A percentile compares a stretch with the other conserved stretches of the same genome.
phyloP scores from a whole-genome alignment of 441 rosid genomes.

The Erodium moschatum region DNA sequence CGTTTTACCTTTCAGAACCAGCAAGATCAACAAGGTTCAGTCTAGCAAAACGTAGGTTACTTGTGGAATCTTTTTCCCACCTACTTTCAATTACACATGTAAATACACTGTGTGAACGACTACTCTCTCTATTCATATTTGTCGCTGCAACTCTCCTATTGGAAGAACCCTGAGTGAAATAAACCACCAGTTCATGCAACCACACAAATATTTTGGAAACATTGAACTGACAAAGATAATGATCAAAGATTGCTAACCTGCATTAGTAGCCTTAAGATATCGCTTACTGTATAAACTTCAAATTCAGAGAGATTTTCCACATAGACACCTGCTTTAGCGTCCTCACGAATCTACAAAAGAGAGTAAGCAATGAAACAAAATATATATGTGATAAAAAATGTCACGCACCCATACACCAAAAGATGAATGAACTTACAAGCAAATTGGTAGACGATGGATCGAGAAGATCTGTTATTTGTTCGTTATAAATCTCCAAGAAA shows the following conservation, averaged over 20 bases:
- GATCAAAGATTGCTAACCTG: conserved; percentile 43
- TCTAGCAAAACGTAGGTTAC: conserved; percentile 88
- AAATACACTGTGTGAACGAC: conserved; percentile 94
- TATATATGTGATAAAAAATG: neutral
- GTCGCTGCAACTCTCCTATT: conserved; percentile 96
- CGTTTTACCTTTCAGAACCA: conserved; percentile 80
- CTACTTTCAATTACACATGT: conserved; percentile 94
- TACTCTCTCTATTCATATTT: conserved; percentile 95
- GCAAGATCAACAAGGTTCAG: conserved; percentile 94
- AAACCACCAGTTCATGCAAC: conserved; percentile 15
- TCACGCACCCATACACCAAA: neutral
- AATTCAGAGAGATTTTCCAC: conserved; percentile 95
- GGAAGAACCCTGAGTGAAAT: conserved; percentile 60
- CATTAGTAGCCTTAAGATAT: conserved; percentile 66
- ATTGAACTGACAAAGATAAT: conserved; percentile 4
- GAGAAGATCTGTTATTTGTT: conserved; percentile 88
- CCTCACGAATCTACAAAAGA: conserved; percentile 71
- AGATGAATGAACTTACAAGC: conserved; percentile 39
- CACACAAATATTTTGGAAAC: neutral
- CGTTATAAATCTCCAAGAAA: conserved; percentile 90
- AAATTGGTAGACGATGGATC: conserved; percentile 87
- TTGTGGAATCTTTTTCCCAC: conserved; percentile 90
- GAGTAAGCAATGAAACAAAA: conserved; percentile 14
- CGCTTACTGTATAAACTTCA: conserved; percentile 75
- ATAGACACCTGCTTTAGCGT: conserved; percentile 71